Evolutionary conservation across 2,329 filamentous ascomycete genomes (phyloP), one percentile per base, ranked within the genome.

Genomic region (Arthrinium phaeospermum): DNA sequence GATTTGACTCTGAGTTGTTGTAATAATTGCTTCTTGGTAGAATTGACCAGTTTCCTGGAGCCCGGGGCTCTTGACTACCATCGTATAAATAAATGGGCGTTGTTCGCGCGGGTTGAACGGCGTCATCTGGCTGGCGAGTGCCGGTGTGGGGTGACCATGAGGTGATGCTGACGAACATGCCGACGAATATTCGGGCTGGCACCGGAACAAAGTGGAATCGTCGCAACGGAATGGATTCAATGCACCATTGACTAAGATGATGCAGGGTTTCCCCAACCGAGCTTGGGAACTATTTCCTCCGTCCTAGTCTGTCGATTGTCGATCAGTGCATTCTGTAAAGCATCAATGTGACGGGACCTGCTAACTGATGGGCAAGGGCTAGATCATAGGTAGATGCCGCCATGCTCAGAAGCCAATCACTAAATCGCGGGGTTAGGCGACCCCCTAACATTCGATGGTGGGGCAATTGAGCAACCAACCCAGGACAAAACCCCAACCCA

Each of bases 161-260:
- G 53, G 53, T 37, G 53, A 61, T 61, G 53, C 53, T 61, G 53
- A 61, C 53, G 53, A 61, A 61, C 53, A 61, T 61, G 53, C 16
- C 30, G 30, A 37, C 30, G 53, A 61, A 61, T 30, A 34, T 19
- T 19, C 57, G 22, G 57, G 57, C 4, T 41, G 34, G 34, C 19
- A 64, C 34, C 57, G 16, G 30, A 22, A 61, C 53, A 37, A 13
- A 19, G 12, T 61, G 27, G 53, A 61, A 61, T 61, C 7, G 30
- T 16, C 7, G 53, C 3, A 37, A 3, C 19, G 51, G 16, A 61
- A 61, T 37, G 16, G 12, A 61, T 22, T 19, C 16, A 22, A 34
- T 3, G 12, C 22, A n/a, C 8, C 19, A 10, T 49, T n/a, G 46
- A 49, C 46, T 49, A 22, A 49, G 19, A n/a, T 10, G 19, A n/a